Percentiles rank a stretch among this genome's conserved stretches.
These are phyloP conservation scores for Stygiomarasmius scandens DNA, from an alignment of 1,284 basidiomycete genomes.

Conservation along the genomic window DNA sequence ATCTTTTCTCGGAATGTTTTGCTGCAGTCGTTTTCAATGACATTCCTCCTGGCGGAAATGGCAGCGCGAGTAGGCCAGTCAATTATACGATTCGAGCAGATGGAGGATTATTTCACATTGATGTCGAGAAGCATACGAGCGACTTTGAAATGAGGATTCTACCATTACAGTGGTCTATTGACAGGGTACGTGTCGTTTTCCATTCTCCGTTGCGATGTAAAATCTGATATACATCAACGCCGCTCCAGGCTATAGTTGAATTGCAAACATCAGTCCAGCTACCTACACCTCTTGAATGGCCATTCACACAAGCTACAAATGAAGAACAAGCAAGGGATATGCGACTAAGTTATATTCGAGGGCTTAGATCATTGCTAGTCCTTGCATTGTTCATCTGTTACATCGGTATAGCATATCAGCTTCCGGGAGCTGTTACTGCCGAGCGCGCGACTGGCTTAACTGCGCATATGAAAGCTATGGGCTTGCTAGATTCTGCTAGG, in stretches of 20 bases:
- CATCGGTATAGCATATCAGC: slow-evolving; percentile 72
- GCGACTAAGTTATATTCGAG: slow-evolving; percentile 52
- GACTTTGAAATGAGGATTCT: slow-evolving; percentile 72
- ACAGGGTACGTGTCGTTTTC: slow-evolving; percentile 49
- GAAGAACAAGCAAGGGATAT: slow-evolving; percentile 55
- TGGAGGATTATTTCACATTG: slow-evolving; percentile 62
- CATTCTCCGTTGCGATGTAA: neutral
- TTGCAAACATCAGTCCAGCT: slow-evolving; percentile 56
- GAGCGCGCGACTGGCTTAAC: slow-evolving; percentile 66
- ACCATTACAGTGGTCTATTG: slow-evolving; percentile 79
- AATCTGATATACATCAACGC: neutral
- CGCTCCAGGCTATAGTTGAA: slow-evolving; percentile 63
- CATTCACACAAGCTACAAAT: slow-evolving; percentile 70
- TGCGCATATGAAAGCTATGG: slow-evolving; percentile 75
- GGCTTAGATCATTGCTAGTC: slow-evolving; percentile 2
- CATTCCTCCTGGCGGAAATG: slow-evolving; percentile 43
- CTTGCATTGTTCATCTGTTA: slow-evolving; percentile 68
- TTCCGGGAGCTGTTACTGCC: slow-evolving; percentile 65
- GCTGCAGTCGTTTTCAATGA: slow-evolving; percentile 69
- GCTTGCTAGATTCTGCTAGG: slow-evolving; percentile 65
- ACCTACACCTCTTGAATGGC: slow-evolving; percentile 67
- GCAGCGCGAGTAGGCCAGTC: slow-evolving; percentile 41
- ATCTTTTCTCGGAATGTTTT: slow-evolving; percentile 69
- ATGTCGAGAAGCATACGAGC: slow-evolving; percentile 65
- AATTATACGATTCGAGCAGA: slow-evolving; percentile 77